Evolutionary conservation across 495 filamentous ascomycete species (phyloP).

Genomic region (Penicillium cinerascens): DNA sequence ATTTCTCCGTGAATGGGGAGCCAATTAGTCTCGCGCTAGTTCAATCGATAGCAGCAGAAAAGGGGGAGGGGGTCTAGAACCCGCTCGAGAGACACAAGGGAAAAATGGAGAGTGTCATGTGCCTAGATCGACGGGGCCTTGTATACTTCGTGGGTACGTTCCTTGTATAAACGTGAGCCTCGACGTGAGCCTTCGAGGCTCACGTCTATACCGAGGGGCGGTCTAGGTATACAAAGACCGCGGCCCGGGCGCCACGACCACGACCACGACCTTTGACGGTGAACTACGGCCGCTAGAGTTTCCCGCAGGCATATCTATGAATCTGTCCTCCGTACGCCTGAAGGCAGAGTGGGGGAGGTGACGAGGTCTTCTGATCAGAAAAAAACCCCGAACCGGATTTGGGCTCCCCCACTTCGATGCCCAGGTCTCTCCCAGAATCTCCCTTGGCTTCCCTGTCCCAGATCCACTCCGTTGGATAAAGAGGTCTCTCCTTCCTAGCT

Average conservation of each 20-base stretch:
- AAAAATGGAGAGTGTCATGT: constrained; percentile 43
- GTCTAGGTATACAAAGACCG: too few relatives aligned
- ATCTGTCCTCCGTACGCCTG: too few relatives aligned
- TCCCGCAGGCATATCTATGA: too few relatives aligned
- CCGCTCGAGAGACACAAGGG: constrained; percentile 11
- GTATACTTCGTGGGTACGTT: not conserved
- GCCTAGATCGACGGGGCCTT: constrained; percentile 34
- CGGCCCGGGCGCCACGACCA: too few relatives aligned
- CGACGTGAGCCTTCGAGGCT: too few relatives aligned
- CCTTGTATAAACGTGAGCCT: not conserved
- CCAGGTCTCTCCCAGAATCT: constrained; percentile 10
- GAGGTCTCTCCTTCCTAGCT: constrained; percentile 7
- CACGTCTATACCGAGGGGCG: too few relatives aligned
- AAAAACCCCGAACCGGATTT: constrained; percentile 34
- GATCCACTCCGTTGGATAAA: constrained; percentile 12
- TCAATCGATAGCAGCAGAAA: not conserved
- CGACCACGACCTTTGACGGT: too few relatives aligned
- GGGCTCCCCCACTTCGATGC: constrained; percentile 1
- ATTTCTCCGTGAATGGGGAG: constrained; percentile 21
- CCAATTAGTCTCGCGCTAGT: not conserved
- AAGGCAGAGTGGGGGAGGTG: constrained; percentile 27
- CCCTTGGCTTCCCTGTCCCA: constrained; percentile 6
- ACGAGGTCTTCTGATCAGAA: constrained; percentile 47
- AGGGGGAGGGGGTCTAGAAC: constrained; percentile 32
- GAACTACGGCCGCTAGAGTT: too few relatives aligned